These are phyloP conservation scores for Malbranchea cinnamomea DNA, from an alignment of 2,329 filamentous ascomycete species.

Conservation along the genomic window DNA sequence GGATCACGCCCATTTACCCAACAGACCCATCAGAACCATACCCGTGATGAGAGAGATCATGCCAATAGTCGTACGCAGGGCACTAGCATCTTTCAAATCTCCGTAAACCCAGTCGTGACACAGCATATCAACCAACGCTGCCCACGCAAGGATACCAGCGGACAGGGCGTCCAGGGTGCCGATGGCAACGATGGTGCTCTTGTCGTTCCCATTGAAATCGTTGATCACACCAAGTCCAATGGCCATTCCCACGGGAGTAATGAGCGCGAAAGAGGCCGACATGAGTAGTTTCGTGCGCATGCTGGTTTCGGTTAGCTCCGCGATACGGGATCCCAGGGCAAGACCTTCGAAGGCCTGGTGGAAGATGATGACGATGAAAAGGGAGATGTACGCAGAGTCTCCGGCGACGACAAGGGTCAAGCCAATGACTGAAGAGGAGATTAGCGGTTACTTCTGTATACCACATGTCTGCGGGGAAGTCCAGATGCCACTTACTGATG, in stretches of 20 bases:
- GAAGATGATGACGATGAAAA: slow-evolving; percentile 53
- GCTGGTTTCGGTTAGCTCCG: slow-evolving; percentile 29
- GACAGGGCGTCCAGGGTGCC: slow-evolving; percentile 60
- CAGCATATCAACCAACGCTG: slow-evolving; percentile 68
- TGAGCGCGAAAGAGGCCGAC: slow-evolving; percentile 49
- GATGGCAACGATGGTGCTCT: slow-evolving; percentile 52
- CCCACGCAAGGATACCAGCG: slow-evolving; percentile 66
- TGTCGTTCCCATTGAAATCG: slow-evolving; percentile 58
- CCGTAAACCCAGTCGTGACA: slow-evolving; percentile 56
- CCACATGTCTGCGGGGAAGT: slow-evolving; percentile 39
- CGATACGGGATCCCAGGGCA: slow-evolving; percentile 34
- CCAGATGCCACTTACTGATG: slow-evolving; percentile 42
- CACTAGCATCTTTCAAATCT: slow-evolving; percentile 40
- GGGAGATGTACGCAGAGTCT: slow-evolving; percentile 35
- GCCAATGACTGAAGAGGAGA: slow-evolving; percentile 47
- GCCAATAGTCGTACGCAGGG: slow-evolving; percentile 35
- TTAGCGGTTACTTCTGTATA: slow-evolving; percentile 29
- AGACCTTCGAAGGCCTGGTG: slow-evolving; percentile 68
- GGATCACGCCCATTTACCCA: slow-evolving; percentile 54
- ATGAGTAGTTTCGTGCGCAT: slow-evolving; percentile 39
- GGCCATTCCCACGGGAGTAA: slow-evolving; percentile 66
- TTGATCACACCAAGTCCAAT: slow-evolving; percentile 60
- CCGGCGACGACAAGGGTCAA: slow-evolving; percentile 44
- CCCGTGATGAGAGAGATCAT: slow-evolving; percentile 43
- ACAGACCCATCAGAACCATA: slow-evolving; percentile 53